These are phyloP conservation scores for Neofusicoccum cordaticola DNA, from an alignment of 2,329 filamentous ascomycete genomes.

Conservation along the genomic window DNA sequence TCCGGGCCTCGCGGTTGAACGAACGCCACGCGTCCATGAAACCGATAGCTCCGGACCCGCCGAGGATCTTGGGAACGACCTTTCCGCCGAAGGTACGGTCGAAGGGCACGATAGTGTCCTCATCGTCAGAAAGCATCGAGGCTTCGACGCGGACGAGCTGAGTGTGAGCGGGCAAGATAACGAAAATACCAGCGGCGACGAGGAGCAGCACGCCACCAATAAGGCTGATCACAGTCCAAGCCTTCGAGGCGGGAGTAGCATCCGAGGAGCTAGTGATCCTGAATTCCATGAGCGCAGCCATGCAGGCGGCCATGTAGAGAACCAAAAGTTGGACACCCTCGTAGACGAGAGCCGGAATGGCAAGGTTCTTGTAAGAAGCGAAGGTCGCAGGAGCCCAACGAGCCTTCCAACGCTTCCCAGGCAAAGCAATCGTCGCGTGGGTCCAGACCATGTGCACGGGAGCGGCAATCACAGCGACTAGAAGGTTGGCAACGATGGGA, in stretches of 20 bases:
- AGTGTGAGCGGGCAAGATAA: slow-evolving; percentile 76
- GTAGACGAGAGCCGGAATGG: slow-evolving; percentile 64
- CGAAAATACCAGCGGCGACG: slow-evolving; percentile 57
- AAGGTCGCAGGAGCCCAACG: slow-evolving; percentile 59
- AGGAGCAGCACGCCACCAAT: slow-evolving; percentile 39
- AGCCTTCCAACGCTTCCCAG: slow-evolving; percentile 60
- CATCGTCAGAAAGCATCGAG: slow-evolving; percentile 75
- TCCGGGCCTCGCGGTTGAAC: slow-evolving; percentile 69
- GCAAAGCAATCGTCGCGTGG: slow-evolving; percentile 76
- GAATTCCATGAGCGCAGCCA: slow-evolving; percentile 41
- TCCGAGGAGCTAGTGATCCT: slow-evolving; percentile 33
- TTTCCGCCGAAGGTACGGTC: slow-evolving; percentile 81
- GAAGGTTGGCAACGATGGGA: slow-evolving; percentile 52
- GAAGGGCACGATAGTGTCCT: slow-evolving; percentile 84
- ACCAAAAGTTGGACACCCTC: slow-evolving; percentile 45
- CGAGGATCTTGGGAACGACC: slow-evolving; percentile 71
- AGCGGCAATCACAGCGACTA: slow-evolving; percentile 61
- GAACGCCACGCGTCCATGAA: slow-evolving; percentile 76
- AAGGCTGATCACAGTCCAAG: slow-evolving; percentile 29
- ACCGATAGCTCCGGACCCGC: slow-evolving; percentile 67
- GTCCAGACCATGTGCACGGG: slow-evolving; percentile 77
- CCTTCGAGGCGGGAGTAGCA: slow-evolving; percentile 27
- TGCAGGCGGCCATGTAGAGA: slow-evolving; percentile 52
- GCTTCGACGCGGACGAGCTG: slow-evolving; percentile 81
- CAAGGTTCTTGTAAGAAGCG: slow-evolving; percentile 66